Evolutionary conservation across 2,329 filamentous ascomycete genomes (phyloP).

Genomic region (Colletotrichum brevisporum): DNA sequence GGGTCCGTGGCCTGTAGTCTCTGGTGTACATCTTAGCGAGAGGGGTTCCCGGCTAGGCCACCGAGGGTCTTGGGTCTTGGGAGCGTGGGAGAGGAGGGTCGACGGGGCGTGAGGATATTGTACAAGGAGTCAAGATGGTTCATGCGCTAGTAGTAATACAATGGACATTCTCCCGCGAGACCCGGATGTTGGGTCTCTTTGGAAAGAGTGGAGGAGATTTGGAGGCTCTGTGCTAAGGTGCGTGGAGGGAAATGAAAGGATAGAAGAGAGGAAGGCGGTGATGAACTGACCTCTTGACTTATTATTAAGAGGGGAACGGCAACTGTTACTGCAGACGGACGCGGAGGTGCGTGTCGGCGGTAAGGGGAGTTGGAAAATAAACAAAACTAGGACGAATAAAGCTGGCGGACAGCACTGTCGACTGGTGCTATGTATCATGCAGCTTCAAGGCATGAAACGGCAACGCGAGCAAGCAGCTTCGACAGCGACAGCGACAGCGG

Average conservation of each 20-base stretch:
- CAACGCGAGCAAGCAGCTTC: slow-evolving; percentile 29
- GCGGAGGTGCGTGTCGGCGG: slow-evolving; percentile 26
- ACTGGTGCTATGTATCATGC: slow-evolving; percentile 43
- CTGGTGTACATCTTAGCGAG: slow-evolving; percentile 67
- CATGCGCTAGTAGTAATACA: slow-evolving; percentile 40
- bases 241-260: slow-evolving; percentile 42
- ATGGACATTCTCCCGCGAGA: slow-evolving; percentile 48
- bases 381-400: slow-evolving; percentile 38
- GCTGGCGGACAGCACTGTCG: slow-evolving; percentile 24
- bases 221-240: slow-evolving; percentile 37
- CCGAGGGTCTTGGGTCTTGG: slow-evolving; percentile 31
- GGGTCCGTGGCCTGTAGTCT: slow-evolving; percentile 50
- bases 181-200: slow-evolving; percentile 54
- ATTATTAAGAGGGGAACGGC: slow-evolving; percentile 36
- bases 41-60: slow-evolving; percentile 43
- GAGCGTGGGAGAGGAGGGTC: slow-evolving; percentile 10
- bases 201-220: slow-evolving; percentile 36
- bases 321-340: slow-evolving; percentile 11
- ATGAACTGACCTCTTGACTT: slow-evolving; percentile 45
- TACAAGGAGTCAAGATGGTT: slow-evolving; percentile 48
- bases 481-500: slow-evolving; percentile 4
- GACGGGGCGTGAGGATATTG: slow-evolving; percentile 43
- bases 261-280: slow-evolving; percentile 38
- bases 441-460: slow-evolving; percentile 41
- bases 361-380: slow-evolving; percentile 35